Conservation (phyloP, 805 yeast genomes). For the Naumovozyma baii region DNA sequence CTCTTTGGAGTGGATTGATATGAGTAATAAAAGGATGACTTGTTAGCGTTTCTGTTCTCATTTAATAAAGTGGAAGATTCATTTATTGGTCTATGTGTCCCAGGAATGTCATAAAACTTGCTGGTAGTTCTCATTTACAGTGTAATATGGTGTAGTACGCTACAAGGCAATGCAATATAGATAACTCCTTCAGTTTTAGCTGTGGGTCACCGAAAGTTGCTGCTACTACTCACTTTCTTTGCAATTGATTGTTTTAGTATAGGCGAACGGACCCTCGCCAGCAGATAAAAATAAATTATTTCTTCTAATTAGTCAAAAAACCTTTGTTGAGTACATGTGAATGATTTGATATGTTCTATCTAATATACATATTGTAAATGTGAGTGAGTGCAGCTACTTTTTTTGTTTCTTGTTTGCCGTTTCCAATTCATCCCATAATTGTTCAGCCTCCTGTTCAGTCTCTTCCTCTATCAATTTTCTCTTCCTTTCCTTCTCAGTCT, state of each 20-base stretch:
- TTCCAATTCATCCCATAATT: slow-evolving; percentile 25
- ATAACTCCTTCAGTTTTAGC: too few relatives aligned
- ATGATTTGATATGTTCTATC: background rate
- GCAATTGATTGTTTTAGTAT: too few relatives aligned
- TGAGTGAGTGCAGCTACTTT: background rate
- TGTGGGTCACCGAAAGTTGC: too few relatives aligned
- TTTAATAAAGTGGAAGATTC: slow-evolving; percentile 23
- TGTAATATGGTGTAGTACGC: too few relatives aligned
- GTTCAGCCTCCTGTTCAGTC: slow-evolving; percentile 30
- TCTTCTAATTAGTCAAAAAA: too few relatives aligned
- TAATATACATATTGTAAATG: background rate
- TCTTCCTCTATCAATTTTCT: slow-evolving; percentile 27
- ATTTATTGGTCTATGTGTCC: slow-evolving; percentile 25
- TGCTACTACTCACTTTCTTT: too few relatives aligned
- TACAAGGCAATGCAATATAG: too few relatives aligned
- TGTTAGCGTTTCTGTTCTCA: slow-evolving; percentile 11
- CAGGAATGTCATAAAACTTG: slow-evolving; percentile 29
- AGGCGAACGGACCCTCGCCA: background rate
- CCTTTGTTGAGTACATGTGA: background rate
- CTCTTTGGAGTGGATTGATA: slow-evolving; percentile 21
- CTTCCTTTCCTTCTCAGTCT: slow-evolving; percentile 30
- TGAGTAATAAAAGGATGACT: slow-evolving; percentile 24
- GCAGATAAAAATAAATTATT: background rate
- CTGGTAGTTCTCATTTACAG: slow-evolving; percentile 7
- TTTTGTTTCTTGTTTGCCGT: slow-evolving; percentile 9